These are phyloP conservation scores for Ochromonas danica DNA, from an alignment of 108 stramenopile genomes.

Conservation along the genomic window DNA sequence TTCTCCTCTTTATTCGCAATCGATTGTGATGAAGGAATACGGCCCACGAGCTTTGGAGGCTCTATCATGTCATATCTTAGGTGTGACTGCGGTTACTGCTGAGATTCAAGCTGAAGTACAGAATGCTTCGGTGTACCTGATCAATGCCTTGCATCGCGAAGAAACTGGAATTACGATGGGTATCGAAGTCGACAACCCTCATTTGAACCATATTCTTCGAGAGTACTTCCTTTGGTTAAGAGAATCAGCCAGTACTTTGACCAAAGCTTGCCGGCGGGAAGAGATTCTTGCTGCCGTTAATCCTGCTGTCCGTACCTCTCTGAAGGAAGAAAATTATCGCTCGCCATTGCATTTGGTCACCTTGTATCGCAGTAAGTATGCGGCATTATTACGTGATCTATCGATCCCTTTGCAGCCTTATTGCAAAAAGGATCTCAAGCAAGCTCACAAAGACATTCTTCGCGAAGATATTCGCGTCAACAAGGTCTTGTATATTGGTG, in stretches of 20 bases:
- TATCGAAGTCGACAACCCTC: background rate
- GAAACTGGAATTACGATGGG: background rate
- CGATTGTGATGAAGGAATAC: background rate
- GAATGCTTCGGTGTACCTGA: background rate
- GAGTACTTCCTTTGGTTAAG: conserved; percentile 26
- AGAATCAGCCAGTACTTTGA: background rate
- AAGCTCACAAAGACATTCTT: conserved; percentile 3
- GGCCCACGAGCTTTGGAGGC: conserved; percentile 3
- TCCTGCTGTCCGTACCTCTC: background rate
- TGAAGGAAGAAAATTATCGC: background rate
- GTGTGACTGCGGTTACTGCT: background rate
- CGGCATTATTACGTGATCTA: background rate
- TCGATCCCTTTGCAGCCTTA: conserved; percentile 5
- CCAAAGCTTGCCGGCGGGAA: background rate
- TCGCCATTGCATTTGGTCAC: background rate
- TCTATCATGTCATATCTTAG: conserved; percentile 3
- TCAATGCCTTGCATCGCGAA: background rate
- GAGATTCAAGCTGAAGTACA: background rate
- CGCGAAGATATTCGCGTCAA: conserved; percentile 22
- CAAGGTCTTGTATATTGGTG: background rate
- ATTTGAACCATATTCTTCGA: background rate
- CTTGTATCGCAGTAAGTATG: conserved; percentile 1
- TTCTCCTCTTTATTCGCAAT: background rate
- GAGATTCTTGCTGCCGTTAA: background rate
- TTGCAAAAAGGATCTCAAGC: background rate